Conservation (phyloP, 129 eudicot genomes). For the Glebionis coronaria region DNA sequence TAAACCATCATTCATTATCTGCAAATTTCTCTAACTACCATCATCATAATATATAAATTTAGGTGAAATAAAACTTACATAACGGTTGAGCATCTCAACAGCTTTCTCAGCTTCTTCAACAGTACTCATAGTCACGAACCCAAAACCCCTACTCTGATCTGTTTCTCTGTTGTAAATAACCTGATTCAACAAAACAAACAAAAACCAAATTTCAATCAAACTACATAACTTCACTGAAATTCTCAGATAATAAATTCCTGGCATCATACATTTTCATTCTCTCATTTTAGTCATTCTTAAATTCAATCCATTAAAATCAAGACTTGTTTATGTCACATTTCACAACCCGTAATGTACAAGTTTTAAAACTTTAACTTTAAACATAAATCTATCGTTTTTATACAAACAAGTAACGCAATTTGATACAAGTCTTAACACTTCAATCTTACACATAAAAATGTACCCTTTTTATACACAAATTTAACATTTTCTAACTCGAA, state of each 20-base stretch:
- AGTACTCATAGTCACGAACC: conserved; percentile 83
- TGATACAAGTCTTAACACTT: no score
- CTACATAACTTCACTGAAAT: background rate
- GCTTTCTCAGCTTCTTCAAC: conserved; percentile 89
- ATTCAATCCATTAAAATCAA: no score
- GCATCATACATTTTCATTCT: no score
- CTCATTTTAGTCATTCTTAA: no score
- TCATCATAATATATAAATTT: background rate
- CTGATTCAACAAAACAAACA: conserved; percentile 35
- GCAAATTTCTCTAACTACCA: background rate
- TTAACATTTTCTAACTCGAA: no score
- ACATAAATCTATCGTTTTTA: no score
- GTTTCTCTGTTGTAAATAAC: conserved; percentile 75
- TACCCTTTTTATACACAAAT: no score
- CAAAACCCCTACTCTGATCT: conserved; percentile 81
- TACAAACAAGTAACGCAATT: no score
- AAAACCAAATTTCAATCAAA: background rate
- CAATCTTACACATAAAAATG: no score
- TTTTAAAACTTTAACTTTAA: no score
- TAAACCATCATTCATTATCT: background rate
- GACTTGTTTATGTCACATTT: no score
- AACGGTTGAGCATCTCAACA: conserved; percentile 51
- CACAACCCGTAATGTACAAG: no score
- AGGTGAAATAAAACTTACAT: conserved; percentile 45
- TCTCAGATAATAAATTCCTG: background rate